These are phyloP conservation scores for Elsinoe fawcettii DNA, from an alignment of 2,329 filamentous ascomycete species.

Conservation along the genomic window DNA sequence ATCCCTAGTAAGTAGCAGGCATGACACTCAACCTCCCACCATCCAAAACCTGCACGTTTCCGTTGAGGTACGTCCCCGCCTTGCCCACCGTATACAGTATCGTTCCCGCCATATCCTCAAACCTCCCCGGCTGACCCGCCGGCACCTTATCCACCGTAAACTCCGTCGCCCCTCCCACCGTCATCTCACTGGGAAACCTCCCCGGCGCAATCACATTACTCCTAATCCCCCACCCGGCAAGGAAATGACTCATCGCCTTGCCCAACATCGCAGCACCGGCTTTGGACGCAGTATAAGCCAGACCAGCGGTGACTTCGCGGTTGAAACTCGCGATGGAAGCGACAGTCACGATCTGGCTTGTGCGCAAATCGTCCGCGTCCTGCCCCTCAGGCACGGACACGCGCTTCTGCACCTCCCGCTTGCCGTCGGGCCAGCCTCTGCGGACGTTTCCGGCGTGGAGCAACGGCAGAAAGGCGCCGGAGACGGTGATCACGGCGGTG, in stretches of 20 bases:
- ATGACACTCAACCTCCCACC: constrained; percentile 29
- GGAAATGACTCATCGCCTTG: constrained; percentile 37
- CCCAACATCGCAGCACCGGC: constrained; percentile 38
- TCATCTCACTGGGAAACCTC: constrained; percentile 41
- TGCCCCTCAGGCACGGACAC: constrained; percentile 18
- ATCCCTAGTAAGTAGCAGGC: constrained; percentile 20
- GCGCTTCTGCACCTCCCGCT: constrained; percentile 24
- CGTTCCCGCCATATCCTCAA: constrained; percentile 43
- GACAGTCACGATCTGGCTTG: constrained; percentile 41
- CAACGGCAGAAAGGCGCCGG: constrained; percentile 39
- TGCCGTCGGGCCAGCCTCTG: constrained; percentile 32
- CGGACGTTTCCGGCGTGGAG: constrained; percentile 39
- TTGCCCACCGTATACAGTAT: constrained; percentile 46
- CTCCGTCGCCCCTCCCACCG: constrained; percentile 25
- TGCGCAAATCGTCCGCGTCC: constrained; percentile 31
- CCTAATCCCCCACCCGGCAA: constrained; percentile 39
- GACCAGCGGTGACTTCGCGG: constrained; percentile 28
- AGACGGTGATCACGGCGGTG: constrained; percentile 37
- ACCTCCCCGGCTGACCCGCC: constrained; percentile 28
- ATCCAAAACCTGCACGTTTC: constrained; percentile 42
- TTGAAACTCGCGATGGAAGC: constrained; percentile 37
- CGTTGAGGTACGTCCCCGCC: constrained; percentile 48
- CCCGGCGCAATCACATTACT: constrained; percentile 43
- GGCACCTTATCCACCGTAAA: constrained; percentile 33
- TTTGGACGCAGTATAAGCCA: constrained; percentile 40